A percentile compares a stretch with the other conserved stretches of the same genome.
phyloP scores from a whole-genome alignment of 441 rosid genomes.

The Populus hybrid region DNA sequence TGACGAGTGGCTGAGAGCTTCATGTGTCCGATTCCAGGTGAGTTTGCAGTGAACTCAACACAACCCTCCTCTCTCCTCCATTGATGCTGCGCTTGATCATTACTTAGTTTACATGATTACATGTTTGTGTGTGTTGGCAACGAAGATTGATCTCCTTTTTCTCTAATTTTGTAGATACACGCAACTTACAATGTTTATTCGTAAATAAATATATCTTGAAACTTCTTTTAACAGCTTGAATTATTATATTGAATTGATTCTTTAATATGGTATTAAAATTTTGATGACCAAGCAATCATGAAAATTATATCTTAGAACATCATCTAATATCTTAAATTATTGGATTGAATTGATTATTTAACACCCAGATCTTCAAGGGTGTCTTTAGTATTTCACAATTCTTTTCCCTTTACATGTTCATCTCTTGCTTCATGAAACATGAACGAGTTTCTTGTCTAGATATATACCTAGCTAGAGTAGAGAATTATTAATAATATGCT shows the following conservation, averaged over 20 bases:
- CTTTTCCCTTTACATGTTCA: not conserved
- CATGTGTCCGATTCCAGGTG: not conserved
- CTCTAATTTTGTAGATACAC: too few species aligned
- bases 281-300: too few species aligned
- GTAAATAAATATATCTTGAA: too few species aligned
- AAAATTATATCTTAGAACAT: too few species aligned
- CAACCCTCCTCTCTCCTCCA: not conserved
- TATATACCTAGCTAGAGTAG: not conserved
- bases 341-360: too few species aligned
- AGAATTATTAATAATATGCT: not conserved
- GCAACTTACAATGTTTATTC: too few species aligned
- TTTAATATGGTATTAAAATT: too few species aligned
- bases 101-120: not conserved
- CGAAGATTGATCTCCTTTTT: not conserved
- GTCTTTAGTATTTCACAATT: too few species aligned
- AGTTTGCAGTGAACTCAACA: not conserved
- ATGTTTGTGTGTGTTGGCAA: not conserved
- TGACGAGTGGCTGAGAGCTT: not conserved
- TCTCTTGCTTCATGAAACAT: not conserved
- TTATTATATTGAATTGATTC: too few species aligned
- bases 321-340: too few species aligned
- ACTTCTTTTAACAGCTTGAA: fast-evolving
- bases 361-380: too few species aligned
- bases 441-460: not conserved
- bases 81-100: not conserved